These are phyloP conservation scores for Sclerotinia spermophila DNA, from an alignment of 2,329 filamentous ascomycete species.

Conservation along the genomic window DNA sequence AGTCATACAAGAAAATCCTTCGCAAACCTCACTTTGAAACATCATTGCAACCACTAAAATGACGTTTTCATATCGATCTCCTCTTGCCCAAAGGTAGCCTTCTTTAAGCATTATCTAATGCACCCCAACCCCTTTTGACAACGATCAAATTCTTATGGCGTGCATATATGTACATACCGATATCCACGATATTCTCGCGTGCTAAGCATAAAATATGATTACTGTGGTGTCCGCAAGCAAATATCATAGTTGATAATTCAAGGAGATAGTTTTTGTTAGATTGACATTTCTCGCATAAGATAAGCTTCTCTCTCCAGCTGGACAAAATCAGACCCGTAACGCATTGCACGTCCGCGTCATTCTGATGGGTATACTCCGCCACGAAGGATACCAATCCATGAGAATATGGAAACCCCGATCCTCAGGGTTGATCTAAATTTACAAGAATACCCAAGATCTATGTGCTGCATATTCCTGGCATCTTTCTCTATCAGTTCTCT, in stretches of 20 bases:
- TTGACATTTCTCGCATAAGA: background rate
- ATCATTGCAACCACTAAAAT: background rate
- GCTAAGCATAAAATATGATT: background rate
- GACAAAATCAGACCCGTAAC: background rate
- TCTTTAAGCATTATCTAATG: background rate
- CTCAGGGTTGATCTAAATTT: background rate
- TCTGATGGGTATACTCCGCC: background rate
- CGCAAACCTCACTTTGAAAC: constrained; percentile 8
- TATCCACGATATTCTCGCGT: background rate
- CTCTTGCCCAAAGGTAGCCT: background rate
- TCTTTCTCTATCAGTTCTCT: background rate
- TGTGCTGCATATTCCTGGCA: background rate
- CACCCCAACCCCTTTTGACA: background rate
- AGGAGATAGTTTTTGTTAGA: background rate
- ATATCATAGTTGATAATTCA: background rate
- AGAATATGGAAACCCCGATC: background rate
- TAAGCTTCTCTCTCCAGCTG: background rate
- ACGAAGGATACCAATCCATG: background rate
- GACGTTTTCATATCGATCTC: background rate
- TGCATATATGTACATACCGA: background rate
- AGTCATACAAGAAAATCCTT: background rate
- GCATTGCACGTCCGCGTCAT: background rate
- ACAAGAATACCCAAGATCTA: background rate
- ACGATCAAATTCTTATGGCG: background rate
- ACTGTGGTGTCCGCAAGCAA: background rate